These are phyloP conservation scores for Kalmusia sp. DNA, from an alignment of 2,329 filamentous ascomycete genomes.

Conservation along the genomic window DNA sequence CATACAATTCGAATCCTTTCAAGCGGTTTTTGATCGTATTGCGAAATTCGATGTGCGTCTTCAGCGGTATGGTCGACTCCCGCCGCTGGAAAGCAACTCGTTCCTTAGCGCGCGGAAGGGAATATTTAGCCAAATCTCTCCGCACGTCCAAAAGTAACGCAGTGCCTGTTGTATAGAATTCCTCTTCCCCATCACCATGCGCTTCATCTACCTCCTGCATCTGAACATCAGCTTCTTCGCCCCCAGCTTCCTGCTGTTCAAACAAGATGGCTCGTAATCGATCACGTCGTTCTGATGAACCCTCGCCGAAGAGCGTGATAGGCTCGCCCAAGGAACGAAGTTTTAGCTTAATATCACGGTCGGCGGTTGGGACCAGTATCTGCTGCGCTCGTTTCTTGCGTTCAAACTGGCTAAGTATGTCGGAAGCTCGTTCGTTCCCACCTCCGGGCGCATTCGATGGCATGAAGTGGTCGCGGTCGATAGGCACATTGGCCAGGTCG, in stretches of 20 bases:
- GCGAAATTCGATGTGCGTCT: constrained; percentile 90
- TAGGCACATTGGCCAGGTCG: constrained; percentile 67
- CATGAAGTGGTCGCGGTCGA: constrained; percentile 86
- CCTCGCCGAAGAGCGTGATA: constrained; percentile 93
- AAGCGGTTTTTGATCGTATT: constrained; percentile 87
- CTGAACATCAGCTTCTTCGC: constrained; percentile 58
- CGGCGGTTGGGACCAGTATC: constrained; percentile 92
- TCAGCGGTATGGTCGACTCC: constrained; percentile 82
- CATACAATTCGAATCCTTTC: constrained; percentile 85
- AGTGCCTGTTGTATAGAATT: constrained; percentile 91
- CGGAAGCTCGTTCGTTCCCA: constrained; percentile 81
- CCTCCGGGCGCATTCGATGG: constrained; percentile 70
- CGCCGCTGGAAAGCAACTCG: constrained; percentile 78
- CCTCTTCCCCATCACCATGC: constrained; percentile 68
- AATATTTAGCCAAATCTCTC: constrained; percentile 80
- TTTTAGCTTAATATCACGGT: constrained; percentile 80
- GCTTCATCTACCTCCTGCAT: constrained; percentile 62
- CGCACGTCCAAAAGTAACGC: constrained; percentile 77
- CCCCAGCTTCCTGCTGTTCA: constrained; percentile 71
- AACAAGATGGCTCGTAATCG: constrained; percentile 82
- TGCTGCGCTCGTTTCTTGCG: constrained; percentile 84
- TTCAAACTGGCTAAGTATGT: constrained; percentile 85
- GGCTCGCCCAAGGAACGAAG: constrained; percentile 91
- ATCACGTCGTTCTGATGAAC: constrained; percentile 82
- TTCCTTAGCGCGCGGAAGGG: constrained; percentile 79